These are phyloP conservation scores for Aspergillus sp. DNA, from an alignment of 2,329 filamentous ascomycete species.

Conservation along the genomic window DNA sequence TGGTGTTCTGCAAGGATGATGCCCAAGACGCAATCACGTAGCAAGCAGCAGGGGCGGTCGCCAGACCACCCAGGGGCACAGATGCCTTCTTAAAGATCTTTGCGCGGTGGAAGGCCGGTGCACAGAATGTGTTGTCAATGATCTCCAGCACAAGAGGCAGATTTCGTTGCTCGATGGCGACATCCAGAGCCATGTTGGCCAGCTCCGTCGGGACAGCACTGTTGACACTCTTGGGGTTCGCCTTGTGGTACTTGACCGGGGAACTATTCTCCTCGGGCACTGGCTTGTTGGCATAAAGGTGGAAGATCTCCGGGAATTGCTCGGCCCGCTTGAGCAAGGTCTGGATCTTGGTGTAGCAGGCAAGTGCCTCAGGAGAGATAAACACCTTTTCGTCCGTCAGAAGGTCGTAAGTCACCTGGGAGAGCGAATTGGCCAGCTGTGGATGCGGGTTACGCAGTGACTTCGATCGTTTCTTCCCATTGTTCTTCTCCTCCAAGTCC, in stretches of 20 bases:
- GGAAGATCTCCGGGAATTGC: conserved; percentile 74
- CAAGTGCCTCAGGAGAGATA: conserved; percentile 70
- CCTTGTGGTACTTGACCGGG: conserved; percentile 58
- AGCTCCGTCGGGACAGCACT: conserved; percentile 70
- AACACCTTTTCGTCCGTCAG: conserved; percentile 73
- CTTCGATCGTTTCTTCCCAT: conserved; percentile 21
- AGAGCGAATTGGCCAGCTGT: conserved; percentile 45
- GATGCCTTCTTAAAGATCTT: conserved; percentile 44
- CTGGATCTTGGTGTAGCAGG: conserved; percentile 74
- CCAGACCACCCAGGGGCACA: conserved; percentile 39
- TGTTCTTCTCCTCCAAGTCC: conserved; percentile 38
- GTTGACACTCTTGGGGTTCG: conserved; percentile 65
- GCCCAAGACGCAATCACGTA: conserved; percentile 70
- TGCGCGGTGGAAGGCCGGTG: conserved; percentile 41
- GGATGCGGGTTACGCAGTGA: conserved; percentile 28
- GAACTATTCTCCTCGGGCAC: conserved; percentile 61
- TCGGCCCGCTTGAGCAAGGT: conserved; percentile 68
- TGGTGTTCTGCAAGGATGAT: conserved; percentile 66
- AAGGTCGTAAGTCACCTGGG: conserved; percentile 63
- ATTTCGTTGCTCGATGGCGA: conserved; percentile 76
- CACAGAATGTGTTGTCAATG: conserved; percentile 59
- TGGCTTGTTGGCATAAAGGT: conserved; percentile 81
- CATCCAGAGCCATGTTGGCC: conserved; percentile 71
- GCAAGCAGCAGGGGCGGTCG: conserved; percentile 36
- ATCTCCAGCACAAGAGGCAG: conserved; percentile 75